Base-by-base conservation (phyloP, 179 eudicot genomes). In the Beta corolliflora region DNA sequence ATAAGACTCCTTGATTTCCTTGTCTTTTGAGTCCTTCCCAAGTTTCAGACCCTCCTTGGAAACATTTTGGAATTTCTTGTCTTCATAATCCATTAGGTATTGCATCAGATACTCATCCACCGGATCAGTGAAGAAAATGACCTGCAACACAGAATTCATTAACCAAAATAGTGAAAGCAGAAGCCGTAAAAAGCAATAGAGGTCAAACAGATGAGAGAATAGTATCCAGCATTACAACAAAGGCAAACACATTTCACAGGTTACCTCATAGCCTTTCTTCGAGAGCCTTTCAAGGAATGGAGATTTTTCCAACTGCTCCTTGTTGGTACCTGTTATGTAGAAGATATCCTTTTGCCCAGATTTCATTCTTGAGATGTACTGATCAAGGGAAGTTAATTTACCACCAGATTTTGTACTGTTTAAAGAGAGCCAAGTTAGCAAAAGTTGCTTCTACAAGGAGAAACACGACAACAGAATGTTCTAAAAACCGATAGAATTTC, bases 41-140 rank as follows among this genome's bases (percentile, higher is more conserved):
- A 94, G 86, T 86, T 96, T 91, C 75, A 96, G 79, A 67, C 99
- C 99, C 84, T 96, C 99, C 86, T 96, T 96, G 44, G 99, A 96
- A 77, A 94, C 99, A 67, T 96, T 94, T 81, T 96, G 99, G 96
- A 96, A 96, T 80, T 96, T 96, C 84, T 87, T 90, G 86, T 96
- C 99, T 81, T 96, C 99, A 52, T 91, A 96, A 83, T 96, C 99
- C 99, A 96, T 96, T 65, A 96, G 84, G 86, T 94, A 96, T 89
- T 96, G 99, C 99, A 96, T 96, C 79, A 96, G 84, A 85, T 96
- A 96, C 88, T 96, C 99, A 61, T 96, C 99, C 81, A 96, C 99
- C 0, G 99, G 98, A 86, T 96, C 99, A 0, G 98, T 96, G 88
- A 96, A 91, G 90, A 90, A 90, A 82, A 95, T 95, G 48, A 95